Base-by-base conservation (phyloP, 2,329 filamentous ascomycete genomes). In the Monosporascus sp. region DNA sequence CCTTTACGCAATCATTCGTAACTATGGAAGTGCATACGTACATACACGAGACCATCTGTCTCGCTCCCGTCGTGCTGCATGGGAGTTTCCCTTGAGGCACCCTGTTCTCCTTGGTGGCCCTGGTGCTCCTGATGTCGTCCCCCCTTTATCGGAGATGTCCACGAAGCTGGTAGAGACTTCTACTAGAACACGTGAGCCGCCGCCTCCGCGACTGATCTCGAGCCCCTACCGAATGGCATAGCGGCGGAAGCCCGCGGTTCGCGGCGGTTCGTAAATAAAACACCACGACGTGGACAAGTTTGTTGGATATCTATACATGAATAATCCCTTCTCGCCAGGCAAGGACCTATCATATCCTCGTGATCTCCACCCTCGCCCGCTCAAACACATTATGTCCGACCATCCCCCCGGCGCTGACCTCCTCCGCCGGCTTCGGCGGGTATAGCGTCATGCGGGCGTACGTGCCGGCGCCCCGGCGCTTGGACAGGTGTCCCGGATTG, bases 401-500 rank as follows among this genome's bases (percentile, higher is more conserved):
- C 66, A 88, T 77, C 11, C 77, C 79, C 3, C 74, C 77, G 31
- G 73, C 75, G 37, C 75, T 76, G 35, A 74, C 76, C 57, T 87
- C 78, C 0, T 85, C 79, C 1, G 74, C 78, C 43, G 88, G 60
- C 6, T 71, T 71, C 15, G 86, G 82, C 2, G 89, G 85, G 58
- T 89, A 80, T 7, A 97, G 73, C 20, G 83, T 83, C 78, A 99
- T 81, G 49, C 87, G 85, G 1, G 91, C 89, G 69, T 88, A 97
- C 1, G 91, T 96, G 6, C 94, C 94, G 0, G 92, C 80, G 1
- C 87, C 91, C 55, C 85, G 86, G 53, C 89, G 84, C 72, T 96
- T 97, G 17, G 91, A 94, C 37, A 96, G 74, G 49, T 84, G 86
- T 5, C 94, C 93, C 0, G 94, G 93, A 68, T 99, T 99, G 65